Evolutionary conservation across 495 filamentous ascomycete genomes (phyloP).

Genomic region (Neurospora sp.): DNA sequence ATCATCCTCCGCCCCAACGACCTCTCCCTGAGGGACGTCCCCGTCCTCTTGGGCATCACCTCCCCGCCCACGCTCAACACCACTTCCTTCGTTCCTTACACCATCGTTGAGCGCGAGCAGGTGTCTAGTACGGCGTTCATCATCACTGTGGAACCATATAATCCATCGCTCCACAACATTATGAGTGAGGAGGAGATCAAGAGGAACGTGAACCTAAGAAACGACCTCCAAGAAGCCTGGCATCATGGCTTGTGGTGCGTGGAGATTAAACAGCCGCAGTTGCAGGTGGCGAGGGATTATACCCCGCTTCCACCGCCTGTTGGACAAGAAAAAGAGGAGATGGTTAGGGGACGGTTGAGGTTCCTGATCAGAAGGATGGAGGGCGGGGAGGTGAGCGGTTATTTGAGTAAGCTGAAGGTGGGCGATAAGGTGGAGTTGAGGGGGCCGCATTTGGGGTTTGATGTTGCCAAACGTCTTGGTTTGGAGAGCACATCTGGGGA

Average conservation of each 20-base stretch:
- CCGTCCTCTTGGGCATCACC: neutral
- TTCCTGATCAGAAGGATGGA: constrained; percentile 41
- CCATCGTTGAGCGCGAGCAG: constrained; percentile 51
- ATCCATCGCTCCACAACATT: constrained; percentile 28
- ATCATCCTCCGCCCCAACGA: neutral
- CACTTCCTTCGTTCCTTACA: constrained; percentile 49
- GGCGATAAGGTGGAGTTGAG: constrained; percentile 61
- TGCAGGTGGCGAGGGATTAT: constrained; percentile 82
- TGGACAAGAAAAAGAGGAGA: constrained; percentile 44
- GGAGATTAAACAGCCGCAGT: constrained; percentile 84
- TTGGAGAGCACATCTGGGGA: neutral
- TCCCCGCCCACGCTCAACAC: constrained; percentile 29
- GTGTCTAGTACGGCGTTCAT: constrained; percentile 58
- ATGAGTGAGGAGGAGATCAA: no score
- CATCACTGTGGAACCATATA: no score
- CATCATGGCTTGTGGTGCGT: constrained; percentile 66
- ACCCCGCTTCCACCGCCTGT: constrained; percentile 67
- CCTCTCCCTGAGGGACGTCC: neutral
- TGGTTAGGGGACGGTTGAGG: constrained; percentile 26
- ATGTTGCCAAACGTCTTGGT: constrained; percentile 41
- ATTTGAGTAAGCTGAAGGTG: constrained; percentile 51
- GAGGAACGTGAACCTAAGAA: neutral
- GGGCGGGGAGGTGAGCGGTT: constrained; percentile 47
- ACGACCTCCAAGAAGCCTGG: constrained; percentile 15
- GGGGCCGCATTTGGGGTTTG: constrained; percentile 64